Evolutionary conservation across 2,329 filamentous ascomycete species (phyloP).

Genomic region (Cytospora piceae): DNA sequence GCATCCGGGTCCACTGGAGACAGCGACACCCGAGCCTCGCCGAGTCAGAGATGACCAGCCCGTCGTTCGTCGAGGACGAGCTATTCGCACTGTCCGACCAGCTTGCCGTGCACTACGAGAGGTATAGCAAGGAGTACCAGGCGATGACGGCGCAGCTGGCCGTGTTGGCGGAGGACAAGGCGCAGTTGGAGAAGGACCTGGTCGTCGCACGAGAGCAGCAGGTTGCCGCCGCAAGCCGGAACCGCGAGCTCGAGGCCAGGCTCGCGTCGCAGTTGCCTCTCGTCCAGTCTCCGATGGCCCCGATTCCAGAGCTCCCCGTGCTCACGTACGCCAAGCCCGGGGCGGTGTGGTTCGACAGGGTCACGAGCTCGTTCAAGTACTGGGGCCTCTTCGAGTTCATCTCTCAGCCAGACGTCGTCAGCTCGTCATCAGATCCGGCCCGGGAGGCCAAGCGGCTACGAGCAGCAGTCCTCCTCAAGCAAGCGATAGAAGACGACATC

Average conservation of each 20-base stretch:
- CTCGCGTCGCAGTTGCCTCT: neutral
- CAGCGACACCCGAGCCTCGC: neutral
- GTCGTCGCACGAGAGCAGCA: conserved; percentile 5
- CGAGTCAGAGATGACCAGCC: conserved; percentile 1
- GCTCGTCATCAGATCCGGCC: conserved; percentile 2
- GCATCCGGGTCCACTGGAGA: neutral
- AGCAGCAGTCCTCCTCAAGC: conserved; percentile 21
- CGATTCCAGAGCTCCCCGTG: conserved; percentile 22
- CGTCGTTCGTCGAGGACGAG: conserved; percentile 11
- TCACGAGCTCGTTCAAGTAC: conserved; percentile 25
- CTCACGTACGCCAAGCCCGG: conserved; percentile 22
- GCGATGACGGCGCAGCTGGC: conserved; percentile 5
- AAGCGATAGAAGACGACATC: conserved; percentile 28
- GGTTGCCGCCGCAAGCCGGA: conserved; percentile 9
- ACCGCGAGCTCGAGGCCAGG: conserved; percentile 2
- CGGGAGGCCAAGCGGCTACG: conserved; percentile 20
- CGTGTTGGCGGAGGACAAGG: neutral
- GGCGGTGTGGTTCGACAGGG: conserved; percentile 24
- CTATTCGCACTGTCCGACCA: conserved; percentile 10
- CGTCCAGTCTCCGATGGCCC: conserved; percentile 5
- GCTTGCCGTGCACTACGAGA: conserved; percentile 6
- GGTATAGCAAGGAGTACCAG: conserved; percentile 6
- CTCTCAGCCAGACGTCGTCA: conserved; percentile 14
- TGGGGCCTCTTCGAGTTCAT: conserved; percentile 27
- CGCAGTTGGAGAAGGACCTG: conserved; percentile 16